Evolutionary conservation across 306 rosid genomes (phyloP).

Genomic region (Medicago ruthenica): DNA sequence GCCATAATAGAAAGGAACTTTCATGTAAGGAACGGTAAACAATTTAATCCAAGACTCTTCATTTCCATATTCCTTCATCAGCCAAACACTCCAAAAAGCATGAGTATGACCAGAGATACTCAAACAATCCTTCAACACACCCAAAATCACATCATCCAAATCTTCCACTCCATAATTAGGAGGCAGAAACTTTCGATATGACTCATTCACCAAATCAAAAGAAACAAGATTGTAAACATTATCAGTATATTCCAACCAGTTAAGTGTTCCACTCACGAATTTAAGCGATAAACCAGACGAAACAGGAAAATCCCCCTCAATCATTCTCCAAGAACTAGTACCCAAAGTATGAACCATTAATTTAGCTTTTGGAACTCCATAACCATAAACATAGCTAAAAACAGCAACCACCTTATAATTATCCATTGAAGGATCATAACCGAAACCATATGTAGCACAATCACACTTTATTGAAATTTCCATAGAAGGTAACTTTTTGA

Average conservation of each 20-base stretch:
- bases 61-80: no score
- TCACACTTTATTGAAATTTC: no score
- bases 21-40: no score
- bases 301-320: neutral
- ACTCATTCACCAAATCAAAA: conserved; percentile 47
- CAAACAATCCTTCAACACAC: conserved; percentile 35
- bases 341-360: conserved; percentile 31
- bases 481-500: neutral
- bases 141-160: neutral
- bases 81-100: no score
- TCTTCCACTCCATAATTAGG: conserved; percentile 29
- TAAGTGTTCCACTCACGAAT: conserved; percentile 42
- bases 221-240: conserved; percentile 1
- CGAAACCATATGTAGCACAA: neutral
- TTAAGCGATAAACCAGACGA: neutral
- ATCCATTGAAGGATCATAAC: neutral
- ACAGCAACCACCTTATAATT: neutral
- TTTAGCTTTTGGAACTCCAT: neutral
- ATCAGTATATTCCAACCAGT: conserved; percentile 28
- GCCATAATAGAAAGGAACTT: neutral
- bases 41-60: no score
- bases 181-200: conserved; percentile 29
- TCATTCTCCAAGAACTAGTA: conserved; percentile 34
- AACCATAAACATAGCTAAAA: neutral
- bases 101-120: neutral